These are phyloP conservation scores for Naganishia liquefaciens DNA, from an alignment of 1,284 basidiomycete genomes.

Conservation along the genomic window DNA sequence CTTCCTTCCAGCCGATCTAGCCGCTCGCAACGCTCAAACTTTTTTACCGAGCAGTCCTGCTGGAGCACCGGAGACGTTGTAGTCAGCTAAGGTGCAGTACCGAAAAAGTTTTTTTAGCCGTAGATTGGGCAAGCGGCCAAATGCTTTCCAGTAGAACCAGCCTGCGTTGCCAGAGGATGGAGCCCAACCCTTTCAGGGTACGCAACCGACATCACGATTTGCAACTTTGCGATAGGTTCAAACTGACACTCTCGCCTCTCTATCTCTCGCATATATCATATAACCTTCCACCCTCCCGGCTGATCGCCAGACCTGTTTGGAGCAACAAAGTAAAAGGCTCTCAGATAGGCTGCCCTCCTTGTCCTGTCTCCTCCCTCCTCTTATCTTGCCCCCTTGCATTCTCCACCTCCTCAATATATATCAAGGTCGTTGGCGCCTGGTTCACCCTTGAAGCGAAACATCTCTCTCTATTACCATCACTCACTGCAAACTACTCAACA, in stretches of 20 bases:
- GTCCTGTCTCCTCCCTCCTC: background rate
- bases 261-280: constrained; percentile 5
- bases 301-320: background rate
- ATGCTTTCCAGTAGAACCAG: too few relatives aligned
- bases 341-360: background rate
- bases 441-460: background rate
- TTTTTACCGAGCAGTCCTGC: too few relatives aligned
- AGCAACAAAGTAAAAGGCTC: background rate
- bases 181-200: constrained; percentile 11
- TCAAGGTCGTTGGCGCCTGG: background rate
- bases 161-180: background rate
- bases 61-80: too few relatives aligned
- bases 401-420: background rate
- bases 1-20: too few relatives aligned
- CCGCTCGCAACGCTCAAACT: too few relatives aligned
- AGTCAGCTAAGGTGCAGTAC: too few relatives aligned
- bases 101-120: too few relatives aligned
- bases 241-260: constrained; percentile 3
- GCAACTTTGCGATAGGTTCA: constrained; percentile 9
- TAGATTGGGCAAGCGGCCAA: too few relatives aligned
- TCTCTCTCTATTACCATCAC: background rate
- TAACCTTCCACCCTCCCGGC: constrained; percentile 15
- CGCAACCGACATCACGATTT: background rate
- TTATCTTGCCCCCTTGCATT: constrained; percentile 7
- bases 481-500: background rate